Percentiles rank a stretch among this genome's conserved stretches.
phyloP scores from a whole-genome alignment of 805 yeast species.

The Saccharomyces kudriavzevii region DNA sequence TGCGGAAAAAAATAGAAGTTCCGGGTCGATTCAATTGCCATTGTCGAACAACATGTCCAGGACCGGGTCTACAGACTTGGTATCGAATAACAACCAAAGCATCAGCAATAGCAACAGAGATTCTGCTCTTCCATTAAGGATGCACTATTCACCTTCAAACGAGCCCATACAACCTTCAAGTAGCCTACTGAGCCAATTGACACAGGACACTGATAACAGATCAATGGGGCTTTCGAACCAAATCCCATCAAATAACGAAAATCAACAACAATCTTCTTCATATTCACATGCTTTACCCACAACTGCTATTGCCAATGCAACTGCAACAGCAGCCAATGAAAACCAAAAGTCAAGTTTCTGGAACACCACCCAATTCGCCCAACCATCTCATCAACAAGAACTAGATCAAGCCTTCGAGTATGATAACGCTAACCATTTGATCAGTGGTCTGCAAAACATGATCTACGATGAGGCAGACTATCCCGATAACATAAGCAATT shows the following conservation, averaged over 20 bases:
- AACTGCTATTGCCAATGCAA: constrained; percentile 12
- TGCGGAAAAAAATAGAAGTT: constrained; percentile 3
- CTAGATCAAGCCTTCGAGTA: constrained; percentile 24
- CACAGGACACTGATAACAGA: not conserved
- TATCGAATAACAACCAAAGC: not conserved
- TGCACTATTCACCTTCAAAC: constrained; percentile 9
- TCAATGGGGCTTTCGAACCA: not conserved
- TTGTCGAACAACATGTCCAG: not conserved
- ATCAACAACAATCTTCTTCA: not conserved
- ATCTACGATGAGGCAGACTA: constrained; percentile 27
- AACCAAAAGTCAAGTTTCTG: not conserved
- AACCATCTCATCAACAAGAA: constrained; percentile 4
- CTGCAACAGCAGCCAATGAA: constrained; percentile 5
- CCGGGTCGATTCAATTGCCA: not conserved
- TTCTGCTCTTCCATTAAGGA: constrained; percentile 7
- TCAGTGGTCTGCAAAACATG: constrained; percentile 29
- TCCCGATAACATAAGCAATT: constrained; percentile 23
- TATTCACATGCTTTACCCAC: constrained; percentile 10
- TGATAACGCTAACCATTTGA: constrained; percentile 24
- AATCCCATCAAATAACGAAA: not conserved
- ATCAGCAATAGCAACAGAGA: not conserved
- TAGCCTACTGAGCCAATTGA: constrained; percentile 2
- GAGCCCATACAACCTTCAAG: constrained; percentile 4
- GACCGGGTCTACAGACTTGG: not conserved
- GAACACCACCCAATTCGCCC: constrained; percentile 3